phyloP scores from a whole-genome alignment of 768 basidiomycete species.

The Boletales sp. region DNA sequence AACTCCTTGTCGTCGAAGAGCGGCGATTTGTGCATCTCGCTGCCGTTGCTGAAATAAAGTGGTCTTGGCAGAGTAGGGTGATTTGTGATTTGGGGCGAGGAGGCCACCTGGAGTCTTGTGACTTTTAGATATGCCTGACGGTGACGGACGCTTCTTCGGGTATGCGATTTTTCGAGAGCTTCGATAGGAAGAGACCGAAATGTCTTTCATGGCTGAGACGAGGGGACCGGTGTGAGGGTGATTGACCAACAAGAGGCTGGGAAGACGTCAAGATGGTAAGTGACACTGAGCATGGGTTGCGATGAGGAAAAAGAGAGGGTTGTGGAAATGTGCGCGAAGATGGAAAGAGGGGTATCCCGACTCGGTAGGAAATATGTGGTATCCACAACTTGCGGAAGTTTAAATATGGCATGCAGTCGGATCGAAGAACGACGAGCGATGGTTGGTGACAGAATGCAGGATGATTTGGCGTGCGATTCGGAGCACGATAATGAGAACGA shows the following conservation, averaged over 20 bases:
- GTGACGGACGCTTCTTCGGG: conserved; percentile 83
- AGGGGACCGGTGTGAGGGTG: conserved; percentile 27
- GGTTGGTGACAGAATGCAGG: no score
- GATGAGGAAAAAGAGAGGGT: background rate
- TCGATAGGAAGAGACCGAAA: conserved; percentile 53
- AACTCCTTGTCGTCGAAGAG: conserved; percentile 67
- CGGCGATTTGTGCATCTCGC: conserved; percentile 64
- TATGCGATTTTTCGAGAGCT: conserved; percentile 65
- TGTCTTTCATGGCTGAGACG: conserved; percentile 70
- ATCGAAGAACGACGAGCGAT: background rate
- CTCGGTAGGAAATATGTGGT: background rate
- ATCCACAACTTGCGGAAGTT: conserved; percentile 2
- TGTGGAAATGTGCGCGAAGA: conserved; percentile 3
- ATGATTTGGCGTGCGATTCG: conserved; percentile 1
- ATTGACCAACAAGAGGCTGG: conserved; percentile 45
- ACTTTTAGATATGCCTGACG: conserved; percentile 69
- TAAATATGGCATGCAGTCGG: conserved; percentile 11
- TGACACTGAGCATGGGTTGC: conserved; percentile 16
- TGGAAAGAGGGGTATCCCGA: background rate
- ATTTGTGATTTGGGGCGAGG: conserved; percentile 50
- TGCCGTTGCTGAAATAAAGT: conserved; percentile 61
- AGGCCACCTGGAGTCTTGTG: conserved; percentile 51
- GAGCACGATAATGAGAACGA: conserved; percentile 6
- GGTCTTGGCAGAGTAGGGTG: conserved; percentile 64
- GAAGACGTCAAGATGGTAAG: conserved; percentile 18